Percentiles rank a stretch among this genome's conserved stretches.
phyloP scores from a whole-genome alignment of 1,284 basidiomycete genomes.

The Ceratobasidium sp. region DNA sequence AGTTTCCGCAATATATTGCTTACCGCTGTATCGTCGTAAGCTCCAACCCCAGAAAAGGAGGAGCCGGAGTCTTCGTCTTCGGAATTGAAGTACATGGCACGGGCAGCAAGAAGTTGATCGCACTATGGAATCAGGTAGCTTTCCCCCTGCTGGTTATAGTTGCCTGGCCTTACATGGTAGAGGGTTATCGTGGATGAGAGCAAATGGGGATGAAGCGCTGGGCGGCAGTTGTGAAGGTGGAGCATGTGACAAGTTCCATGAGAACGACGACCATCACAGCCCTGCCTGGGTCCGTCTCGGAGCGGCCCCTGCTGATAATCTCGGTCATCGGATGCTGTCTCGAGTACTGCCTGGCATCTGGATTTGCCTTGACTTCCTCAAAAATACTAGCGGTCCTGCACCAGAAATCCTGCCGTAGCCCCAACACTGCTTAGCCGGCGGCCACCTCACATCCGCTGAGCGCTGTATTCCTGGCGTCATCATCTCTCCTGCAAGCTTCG shows the following conservation, averaged over 20 bases:
- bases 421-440: conserved; percentile 7
- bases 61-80: conserved; percentile 3
- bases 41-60: neutral
- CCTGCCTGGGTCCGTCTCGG: conserved; percentile 10
- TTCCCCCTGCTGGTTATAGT: neutral
- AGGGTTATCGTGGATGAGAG: neutral
- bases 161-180: conserved; percentile 2
- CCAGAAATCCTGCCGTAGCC: neutral
- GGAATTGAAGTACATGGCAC: conserved; percentile 19
- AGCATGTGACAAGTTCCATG: conserved; percentile 7
- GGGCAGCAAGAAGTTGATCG: neutral
- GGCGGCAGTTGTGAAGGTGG: conserved; percentile 5
- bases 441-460: neutral
- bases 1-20: neutral
- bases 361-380: conserved; percentile 6
- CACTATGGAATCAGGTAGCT: neutral
- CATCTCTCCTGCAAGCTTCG: neutral
- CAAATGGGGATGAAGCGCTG: neutral
- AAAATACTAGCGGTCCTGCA: neutral
- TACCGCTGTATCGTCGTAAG: conserved; percentile 14
- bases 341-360: conserved; percentile 1
- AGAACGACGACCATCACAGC: conserved; percentile 8
- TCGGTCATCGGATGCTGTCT: neutral
- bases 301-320: conserved; percentile 17
- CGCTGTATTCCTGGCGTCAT: neutral